Conservation (phyloP, 1,284 basidiomycete species). For the Hymenochaete sp. region DNA sequence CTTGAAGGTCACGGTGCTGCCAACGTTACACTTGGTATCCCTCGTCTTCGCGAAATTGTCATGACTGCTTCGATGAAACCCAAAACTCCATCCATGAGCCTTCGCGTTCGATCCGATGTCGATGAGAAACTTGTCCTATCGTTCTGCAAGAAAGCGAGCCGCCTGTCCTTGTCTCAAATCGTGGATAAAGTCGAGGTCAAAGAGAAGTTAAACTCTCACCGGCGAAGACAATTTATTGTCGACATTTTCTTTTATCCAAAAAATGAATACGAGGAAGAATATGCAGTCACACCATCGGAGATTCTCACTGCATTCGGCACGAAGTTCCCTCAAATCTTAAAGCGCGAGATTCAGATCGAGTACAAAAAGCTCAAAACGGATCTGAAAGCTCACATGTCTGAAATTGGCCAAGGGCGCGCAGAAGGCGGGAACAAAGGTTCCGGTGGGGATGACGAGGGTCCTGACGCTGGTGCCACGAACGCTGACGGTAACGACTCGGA, state of each 20-base stretch:
- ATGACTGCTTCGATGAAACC: slow-evolving; percentile 98
- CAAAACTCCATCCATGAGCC: slow-evolving; percentile 97
- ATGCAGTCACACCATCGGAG: slow-evolving; percentile 69
- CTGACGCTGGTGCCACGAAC: slow-evolving; percentile 35
- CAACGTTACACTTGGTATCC: slow-evolving; percentile 98
- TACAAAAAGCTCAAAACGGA: slow-evolving; percentile 83
- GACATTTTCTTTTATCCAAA: slow-evolving; percentile 82
- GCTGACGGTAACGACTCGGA: slow-evolving; percentile 45
- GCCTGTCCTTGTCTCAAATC: slow-evolving; percentile 83
- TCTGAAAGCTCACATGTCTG: slow-evolving; percentile 69
- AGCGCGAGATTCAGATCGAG: slow-evolving; percentile 81
- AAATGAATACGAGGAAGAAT: slow-evolving; percentile 80
- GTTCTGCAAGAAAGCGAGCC: slow-evolving; percentile 89
- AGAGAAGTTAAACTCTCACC: slow-evolving; percentile 67
- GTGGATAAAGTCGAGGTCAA: slow-evolving; percentile 80
- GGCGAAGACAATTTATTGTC: slow-evolving; percentile 79
- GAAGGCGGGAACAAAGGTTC: slow-evolving; percentile 35
- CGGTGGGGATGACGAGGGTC: slow-evolving; percentile 38
- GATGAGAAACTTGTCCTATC: slow-evolving; percentile 51
- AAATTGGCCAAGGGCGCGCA: slow-evolving; percentile 74
- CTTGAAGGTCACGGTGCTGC: slow-evolving; percentile 96
- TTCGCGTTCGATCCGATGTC: slow-evolving; percentile 57
- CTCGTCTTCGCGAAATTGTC: slow-evolving; percentile 96
- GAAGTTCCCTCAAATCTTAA: slow-evolving; percentile 78
- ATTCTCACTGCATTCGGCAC: slow-evolving; percentile 69